Evolutionary conservation across 192 early-diverging fungal genomes (phyloP).

Genomic region (Coemansia sp.): DNA sequence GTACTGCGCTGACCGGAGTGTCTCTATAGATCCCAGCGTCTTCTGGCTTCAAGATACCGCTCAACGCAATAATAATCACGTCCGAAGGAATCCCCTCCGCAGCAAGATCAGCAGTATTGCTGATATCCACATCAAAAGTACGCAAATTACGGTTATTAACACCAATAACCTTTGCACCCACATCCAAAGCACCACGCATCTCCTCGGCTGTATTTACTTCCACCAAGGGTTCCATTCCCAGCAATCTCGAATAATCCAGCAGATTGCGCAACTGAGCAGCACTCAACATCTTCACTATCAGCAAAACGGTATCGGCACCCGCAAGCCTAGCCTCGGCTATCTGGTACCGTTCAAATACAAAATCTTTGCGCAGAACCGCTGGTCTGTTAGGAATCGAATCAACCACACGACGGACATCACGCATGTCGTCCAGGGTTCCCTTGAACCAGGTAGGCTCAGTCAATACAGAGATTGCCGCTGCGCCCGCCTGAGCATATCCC

Average conservation of each 20-base stretch:
- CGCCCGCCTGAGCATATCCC: constrained; percentile 84
- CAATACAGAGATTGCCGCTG: constrained; percentile 92
- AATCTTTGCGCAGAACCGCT: constrained; percentile 95
- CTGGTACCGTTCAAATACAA: constrained; percentile 94
- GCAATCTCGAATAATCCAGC: constrained; percentile 68
- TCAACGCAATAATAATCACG: constrained; percentile 81
- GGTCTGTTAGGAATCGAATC: constrained; percentile 69
- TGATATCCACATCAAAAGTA: constrained; percentile 93
- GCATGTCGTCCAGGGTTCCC: constrained; percentile 89
- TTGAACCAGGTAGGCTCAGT: constrained; percentile 99
- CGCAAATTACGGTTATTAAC: constrained; percentile 98
- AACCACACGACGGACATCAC: constrained; percentile 75
- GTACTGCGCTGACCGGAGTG: constrained; percentile 75
- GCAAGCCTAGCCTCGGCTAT: constrained; percentile 92
- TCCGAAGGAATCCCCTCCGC: constrained; percentile 62
- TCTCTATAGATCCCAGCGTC: constrained; percentile 83
- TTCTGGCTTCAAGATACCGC: constrained; percentile 78
- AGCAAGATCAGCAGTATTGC: constrained; percentile 76
- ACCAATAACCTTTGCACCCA: constrained; percentile 88
- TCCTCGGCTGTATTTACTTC: constrained; percentile 93
- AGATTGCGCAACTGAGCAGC: constrained; percentile 66
- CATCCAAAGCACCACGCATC: constrained; percentile 80
- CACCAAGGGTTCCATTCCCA: constrained; percentile 98
- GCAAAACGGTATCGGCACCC: constrained; percentile 93
- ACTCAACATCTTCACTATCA: constrained; percentile 94